Evolutionary conservation across 163 green algal species (phyloP).

Genomic region (Picocystis sp.): DNA sequence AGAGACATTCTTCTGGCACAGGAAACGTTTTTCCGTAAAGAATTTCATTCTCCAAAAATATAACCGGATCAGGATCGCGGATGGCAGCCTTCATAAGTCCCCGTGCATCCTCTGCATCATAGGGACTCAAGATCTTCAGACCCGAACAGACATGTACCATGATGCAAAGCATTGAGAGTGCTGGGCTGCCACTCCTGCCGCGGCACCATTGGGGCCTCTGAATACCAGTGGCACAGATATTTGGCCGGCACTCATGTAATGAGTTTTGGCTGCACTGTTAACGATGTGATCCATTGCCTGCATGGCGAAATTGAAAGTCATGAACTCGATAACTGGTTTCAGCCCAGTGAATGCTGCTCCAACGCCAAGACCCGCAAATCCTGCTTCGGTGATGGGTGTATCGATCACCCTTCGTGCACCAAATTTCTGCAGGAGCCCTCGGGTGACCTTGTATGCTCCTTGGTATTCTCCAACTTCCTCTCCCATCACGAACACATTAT

Average conservation of each 20-base stretch:
- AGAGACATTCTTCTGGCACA: conserved; percentile 43
- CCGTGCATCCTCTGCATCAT: conserved; percentile 64
- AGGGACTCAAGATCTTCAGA: conserved; percentile 80
- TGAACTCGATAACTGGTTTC: conserved; percentile 92
- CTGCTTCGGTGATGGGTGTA: conserved; percentile 97
- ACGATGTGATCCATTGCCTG: conserved; percentile 94
- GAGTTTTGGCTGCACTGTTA: conserved; percentile 92
- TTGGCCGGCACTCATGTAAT: conserved; percentile 94
- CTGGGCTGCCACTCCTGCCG: conserved; percentile 66
- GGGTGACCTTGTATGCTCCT: conserved; percentile 97
- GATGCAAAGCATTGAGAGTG: conserved; percentile 84
- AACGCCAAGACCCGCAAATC: conserved; percentile 86
- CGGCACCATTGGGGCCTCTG: conserved; percentile 77
- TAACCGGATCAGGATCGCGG: conserved; percentile 84
- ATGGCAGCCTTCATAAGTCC: conserved; percentile 85
- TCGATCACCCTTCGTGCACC: conserved; percentile 82
- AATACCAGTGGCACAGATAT: conserved; percentile 92
- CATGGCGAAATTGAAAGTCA: conserved; percentile 99
- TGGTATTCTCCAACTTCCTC: conserved; percentile 98
- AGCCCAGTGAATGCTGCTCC: conserved; percentile 82
- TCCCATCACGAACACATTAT: conserved; percentile 89
- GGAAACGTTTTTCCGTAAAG: conserved; percentile 71
- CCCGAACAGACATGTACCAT: conserved; percentile 67
- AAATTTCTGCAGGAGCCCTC: conserved; percentile 86
- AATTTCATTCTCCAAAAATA: conserved; percentile 98